Evolutionary conservation across 352 stramenopile species (phyloP), one percentile per base, ranked within the genome.

Genomic region (Lagenidium giganteum): DNA sequence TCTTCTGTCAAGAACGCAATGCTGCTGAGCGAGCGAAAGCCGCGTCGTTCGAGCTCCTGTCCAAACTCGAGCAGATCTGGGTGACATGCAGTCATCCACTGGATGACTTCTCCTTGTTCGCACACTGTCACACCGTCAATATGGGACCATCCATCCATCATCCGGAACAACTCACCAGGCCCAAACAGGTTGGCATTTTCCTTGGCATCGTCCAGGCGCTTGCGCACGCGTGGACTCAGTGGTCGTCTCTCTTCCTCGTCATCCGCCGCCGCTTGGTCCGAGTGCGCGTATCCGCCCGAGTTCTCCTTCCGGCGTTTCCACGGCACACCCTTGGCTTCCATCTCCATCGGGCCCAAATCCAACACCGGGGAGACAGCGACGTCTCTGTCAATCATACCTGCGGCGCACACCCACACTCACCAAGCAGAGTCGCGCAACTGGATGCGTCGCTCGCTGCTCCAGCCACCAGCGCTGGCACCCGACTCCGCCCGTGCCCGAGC

Each of bases 1-100:
- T 85, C 78, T 33, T 88, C 78, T 0, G 79, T 87, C 21, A 91
- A 56, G 45, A 92, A 92, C 11, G 76, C 79, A 37, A 92, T 86
- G 67, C 79, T 92, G 40, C 69, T 83, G 17, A 92, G 66, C 29
- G 80, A 87, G 5, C 49, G 59, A 52, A 81, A 92, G 23, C 79
- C 79, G 18, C 76, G 64, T 12, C 61, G 59, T 41, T 92, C 80
- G 28, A 92, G 64, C 5, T 63, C 46, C 16, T 64, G 49, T 5
- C 77, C 74, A 25, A 88, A 87, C 4, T 44, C 49, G 16, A 83
- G 77, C 22, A 92, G 54, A 8, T 70, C 69, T 13, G 70, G 62
- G 46, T 88, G 70, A 28, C 77, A 87, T n/a, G 79, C 79, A 27
- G 55, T 82, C 71, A 89, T 86, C 77, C 80, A 92, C 60, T 92